Conservation (phyloP, 805 yeast species). For the Sugiyamaella chiloensis region DNA sequence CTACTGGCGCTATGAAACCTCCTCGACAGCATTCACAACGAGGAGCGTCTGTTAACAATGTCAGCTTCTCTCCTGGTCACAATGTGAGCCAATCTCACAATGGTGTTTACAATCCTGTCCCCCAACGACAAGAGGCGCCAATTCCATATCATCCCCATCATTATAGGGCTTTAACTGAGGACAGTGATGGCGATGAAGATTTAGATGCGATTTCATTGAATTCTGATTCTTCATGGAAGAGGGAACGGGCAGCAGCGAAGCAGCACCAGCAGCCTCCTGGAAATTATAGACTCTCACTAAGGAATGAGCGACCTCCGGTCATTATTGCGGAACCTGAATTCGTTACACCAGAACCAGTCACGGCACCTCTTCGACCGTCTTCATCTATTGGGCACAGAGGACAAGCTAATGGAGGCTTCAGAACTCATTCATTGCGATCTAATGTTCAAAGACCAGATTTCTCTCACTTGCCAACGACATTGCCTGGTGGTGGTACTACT, state of each 20-base stretch:
- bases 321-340: background rate
- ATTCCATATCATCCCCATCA: conserved; percentile 8
- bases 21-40: background rate
- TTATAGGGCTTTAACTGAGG: conserved; percentile 7
- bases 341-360: background rate
- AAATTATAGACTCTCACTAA: conserved; percentile 13
- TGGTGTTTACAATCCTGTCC: background rate
- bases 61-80: background rate
- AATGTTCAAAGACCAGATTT: conserved; percentile 11
- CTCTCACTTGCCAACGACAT: conserved; percentile 1
- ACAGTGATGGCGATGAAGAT: conserved; percentile 14
- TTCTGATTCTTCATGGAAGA: conserved; percentile 26
- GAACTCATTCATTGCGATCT: conserved; percentile 14
- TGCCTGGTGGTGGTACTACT: background rate
- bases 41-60: background rate
- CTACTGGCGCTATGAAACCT: background rate
- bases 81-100: background rate
- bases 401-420: conserved; percentile 9
- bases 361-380: conserved; percentile 3
- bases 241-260: conserved; percentile 17
- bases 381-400: conserved; percentile 6
- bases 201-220: conserved; percentile 23
- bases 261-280: background rate
- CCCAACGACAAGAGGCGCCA: background rate
- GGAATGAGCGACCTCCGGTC: conserved; percentile 6